A percentile compares a stretch with the other conserved stretches of the same genome.
These are phyloP conservation scores for Barbarea vulgaris DNA, from an alignment of 345 rosid genomes.

Conservation along the genomic window DNA sequence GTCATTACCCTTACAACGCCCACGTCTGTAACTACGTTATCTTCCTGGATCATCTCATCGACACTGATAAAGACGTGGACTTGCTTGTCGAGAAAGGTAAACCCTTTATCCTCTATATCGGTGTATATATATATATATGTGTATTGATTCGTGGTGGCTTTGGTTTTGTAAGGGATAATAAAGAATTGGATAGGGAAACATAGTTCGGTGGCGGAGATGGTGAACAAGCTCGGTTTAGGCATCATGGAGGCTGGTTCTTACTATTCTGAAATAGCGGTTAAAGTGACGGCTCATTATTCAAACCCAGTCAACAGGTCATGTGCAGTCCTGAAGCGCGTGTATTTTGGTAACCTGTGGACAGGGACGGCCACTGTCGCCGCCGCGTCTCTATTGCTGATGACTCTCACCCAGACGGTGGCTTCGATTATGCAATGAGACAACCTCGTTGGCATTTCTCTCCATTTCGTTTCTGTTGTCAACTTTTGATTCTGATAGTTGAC, in stretches of 20 bases:
- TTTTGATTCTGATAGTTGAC: not conserved
- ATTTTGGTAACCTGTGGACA: conserved; percentile 1
- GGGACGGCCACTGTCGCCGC: conserved; percentile 20
- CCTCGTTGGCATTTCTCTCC: too few species aligned
- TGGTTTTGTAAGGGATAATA: conserved; percentile 24
- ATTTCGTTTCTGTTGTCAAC: not conserved
- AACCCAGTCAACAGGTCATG: not conserved
- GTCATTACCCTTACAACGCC: not conserved
- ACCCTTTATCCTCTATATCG: not conserved
- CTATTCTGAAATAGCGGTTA: not conserved
- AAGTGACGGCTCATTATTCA: not conserved
- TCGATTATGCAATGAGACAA: not conserved
- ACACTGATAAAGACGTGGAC: not conserved
- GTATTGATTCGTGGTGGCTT: not conserved
- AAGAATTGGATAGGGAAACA: not conserved
- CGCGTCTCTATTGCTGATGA: not conserved
- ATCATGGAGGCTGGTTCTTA: not conserved
- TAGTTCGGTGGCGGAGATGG: not conserved
- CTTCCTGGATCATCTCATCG: not conserved
- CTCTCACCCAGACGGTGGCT: not conserved
- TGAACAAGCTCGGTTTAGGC: conserved; percentile 6
- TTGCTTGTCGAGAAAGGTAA: conserved; percentile 7
- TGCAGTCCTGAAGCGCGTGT: conserved; percentile 1
- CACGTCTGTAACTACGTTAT: not conserved
- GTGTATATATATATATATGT: not conserved